Evolutionary conservation across 768 basidiomycete species (phyloP).

Genomic region (Galerina marginata): DNA sequence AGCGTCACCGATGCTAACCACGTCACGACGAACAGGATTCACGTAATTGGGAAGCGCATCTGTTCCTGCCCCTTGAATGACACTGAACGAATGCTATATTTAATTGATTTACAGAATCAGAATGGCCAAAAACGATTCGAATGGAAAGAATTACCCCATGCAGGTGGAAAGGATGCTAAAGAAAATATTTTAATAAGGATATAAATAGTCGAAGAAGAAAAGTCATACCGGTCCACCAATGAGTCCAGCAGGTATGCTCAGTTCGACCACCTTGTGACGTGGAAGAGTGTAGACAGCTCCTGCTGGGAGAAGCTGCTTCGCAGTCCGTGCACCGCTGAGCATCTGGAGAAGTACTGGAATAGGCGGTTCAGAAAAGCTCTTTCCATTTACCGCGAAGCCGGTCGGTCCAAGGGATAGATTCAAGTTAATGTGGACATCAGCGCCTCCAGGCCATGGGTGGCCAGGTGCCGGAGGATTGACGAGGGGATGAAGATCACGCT

Average conservation of each 20-base stretch:
- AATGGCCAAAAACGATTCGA: not conserved
- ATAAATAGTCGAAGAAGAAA: not conserved
- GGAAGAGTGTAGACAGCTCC: constrained; percentile 55
- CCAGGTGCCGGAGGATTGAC: constrained; percentile 35
- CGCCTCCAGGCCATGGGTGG: constrained; percentile 38
- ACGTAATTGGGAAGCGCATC: constrained; percentile 40
- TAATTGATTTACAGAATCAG: not conserved
- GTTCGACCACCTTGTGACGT: constrained; percentile 44
- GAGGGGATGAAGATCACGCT: constrained; percentile 46
- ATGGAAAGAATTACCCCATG: not conserved
- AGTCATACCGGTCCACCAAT: constrained; percentile 42
- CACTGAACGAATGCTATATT: constrained; percentile 48
- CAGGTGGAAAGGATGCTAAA: not conserved
- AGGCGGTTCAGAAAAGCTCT: constrained; percentile 40
- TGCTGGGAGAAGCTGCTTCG: constrained; percentile 51
- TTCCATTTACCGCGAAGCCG: constrained; percentile 39
- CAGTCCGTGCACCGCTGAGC: constrained; percentile 53
- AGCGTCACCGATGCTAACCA: constrained; percentile 35
- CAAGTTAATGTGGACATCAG: constrained; percentile 47
- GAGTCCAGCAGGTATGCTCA: constrained; percentile 37
- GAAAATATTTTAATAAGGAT: not conserved
- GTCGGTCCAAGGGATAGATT: constrained; percentile 37
- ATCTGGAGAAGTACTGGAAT: constrained; percentile 64
- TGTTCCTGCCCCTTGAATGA: constrained; percentile 47
- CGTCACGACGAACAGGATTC: constrained; percentile 45